Evolutionary conservation across 257 asterid species (phyloP).

Genomic region (Perilla frutescens): DNA sequence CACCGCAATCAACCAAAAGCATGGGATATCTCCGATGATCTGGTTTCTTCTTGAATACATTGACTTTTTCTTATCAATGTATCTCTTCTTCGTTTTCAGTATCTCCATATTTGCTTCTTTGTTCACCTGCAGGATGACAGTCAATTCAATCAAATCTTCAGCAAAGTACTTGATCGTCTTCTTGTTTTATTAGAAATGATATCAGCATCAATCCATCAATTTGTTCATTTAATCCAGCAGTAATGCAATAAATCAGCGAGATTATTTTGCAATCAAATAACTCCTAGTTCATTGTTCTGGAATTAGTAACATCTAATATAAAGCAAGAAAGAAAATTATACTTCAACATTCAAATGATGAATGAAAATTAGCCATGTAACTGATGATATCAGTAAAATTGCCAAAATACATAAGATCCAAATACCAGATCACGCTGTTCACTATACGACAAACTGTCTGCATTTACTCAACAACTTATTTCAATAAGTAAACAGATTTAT

Average conservation of each 20-base stretch:
- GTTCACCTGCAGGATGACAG: conserved; percentile 49
- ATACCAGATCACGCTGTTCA: background rate
- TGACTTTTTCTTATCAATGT: conserved; percentile 29
- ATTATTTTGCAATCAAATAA: too few species aligned
- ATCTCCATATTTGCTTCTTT: conserved; percentile 47
- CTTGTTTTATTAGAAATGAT: background rate
- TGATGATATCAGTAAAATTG: background rate
- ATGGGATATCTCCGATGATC: conserved; percentile 52
- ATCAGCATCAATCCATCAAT: too few species aligned
- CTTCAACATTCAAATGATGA: background rate
- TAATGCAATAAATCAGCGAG: too few species aligned
- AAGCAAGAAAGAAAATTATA: background rate
- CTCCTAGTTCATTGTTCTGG: too few species aligned
- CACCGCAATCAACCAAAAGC: conserved; percentile 66
- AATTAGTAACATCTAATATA: background rate
- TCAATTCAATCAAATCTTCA: conserved; percentile 23
- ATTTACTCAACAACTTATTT: background rate
- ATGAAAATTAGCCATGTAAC: background rate
- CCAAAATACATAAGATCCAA: background rate
- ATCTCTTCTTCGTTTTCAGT: conserved; percentile 40
- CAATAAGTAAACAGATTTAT: background rate
- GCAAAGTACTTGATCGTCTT: conserved; percentile 1
- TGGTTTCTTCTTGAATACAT: conserved; percentile 51
- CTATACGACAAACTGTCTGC: background rate
- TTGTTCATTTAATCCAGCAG: too few species aligned